A percentile compares a stretch with the other conserved stretches of the same genome.
Evolutionary conservation across 2,329 filamentous ascomycete genomes (phyloP).

Genomic region (Colletotrichum karsti): DNA sequence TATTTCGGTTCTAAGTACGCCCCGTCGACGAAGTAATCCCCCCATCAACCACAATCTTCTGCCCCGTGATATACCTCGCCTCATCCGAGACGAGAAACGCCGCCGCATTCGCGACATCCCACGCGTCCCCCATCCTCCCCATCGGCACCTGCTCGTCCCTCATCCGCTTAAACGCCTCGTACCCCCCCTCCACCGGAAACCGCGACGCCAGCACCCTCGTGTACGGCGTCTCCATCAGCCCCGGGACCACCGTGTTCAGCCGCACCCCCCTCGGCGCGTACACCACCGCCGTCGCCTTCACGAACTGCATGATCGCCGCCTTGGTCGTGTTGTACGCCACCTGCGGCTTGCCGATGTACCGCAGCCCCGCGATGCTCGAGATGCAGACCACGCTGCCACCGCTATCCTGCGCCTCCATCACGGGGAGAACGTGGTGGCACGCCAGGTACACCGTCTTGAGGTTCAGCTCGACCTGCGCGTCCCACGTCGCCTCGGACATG

Average conservation of each 20-base stretch:
- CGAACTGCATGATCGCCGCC: conserved; percentile 60
- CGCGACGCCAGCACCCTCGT: conserved; percentile 48
- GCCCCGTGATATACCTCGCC: conserved; percentile 68
- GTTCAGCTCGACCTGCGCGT: conserved; percentile 62
- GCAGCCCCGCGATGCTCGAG: conserved; percentile 56
- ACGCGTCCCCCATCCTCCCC: conserved; percentile 66
- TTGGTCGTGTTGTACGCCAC: conserved; percentile 62
- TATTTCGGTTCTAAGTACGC: neutral
- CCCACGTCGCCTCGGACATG: conserved; percentile 59
- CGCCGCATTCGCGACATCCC: conserved; percentile 66
- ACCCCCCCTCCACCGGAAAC: conserved; percentile 45
- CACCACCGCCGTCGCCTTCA: conserved; percentile 57
- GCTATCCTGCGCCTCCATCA: conserved; percentile 58
- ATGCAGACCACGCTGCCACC: conserved; percentile 56
- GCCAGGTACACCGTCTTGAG: conserved; percentile 64
- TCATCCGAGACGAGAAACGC: conserved; percentile 59
- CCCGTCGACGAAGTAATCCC: conserved; percentile 49
- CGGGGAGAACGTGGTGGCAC: conserved; percentile 59
- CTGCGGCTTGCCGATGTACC: conserved; percentile 58
- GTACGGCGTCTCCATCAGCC: conserved; percentile 64
- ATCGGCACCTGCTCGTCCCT: conserved; percentile 66
- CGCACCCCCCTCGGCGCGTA: conserved; percentile 56
- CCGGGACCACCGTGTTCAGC: conserved; percentile 64
- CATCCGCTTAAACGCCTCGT: conserved; percentile 47
- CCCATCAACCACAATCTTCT: conserved; percentile 59